A percentile compares a stretch with the other conserved stretches of the same genome.
phyloP scores from a whole-genome alignment of 108 stramenopile species.

The Asterionellopsis glacialis region DNA sequence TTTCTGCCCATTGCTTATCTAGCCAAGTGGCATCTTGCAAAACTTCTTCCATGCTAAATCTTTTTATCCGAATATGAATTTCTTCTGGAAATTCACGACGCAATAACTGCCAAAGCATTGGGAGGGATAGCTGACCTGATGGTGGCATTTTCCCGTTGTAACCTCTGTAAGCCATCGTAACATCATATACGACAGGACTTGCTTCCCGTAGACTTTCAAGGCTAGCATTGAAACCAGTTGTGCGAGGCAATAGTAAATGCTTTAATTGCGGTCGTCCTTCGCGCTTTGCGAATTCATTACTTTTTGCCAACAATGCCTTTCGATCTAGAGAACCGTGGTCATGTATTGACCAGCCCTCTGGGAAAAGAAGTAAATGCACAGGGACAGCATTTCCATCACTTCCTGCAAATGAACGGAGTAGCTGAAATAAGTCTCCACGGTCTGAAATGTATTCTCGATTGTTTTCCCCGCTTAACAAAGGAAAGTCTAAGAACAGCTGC shows the following conservation, averaged over 20 bases:
- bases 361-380: constrained; percentile 50
- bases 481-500: constrained; percentile 60
- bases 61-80: constrained; percentile 60
- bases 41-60: constrained; percentile 72
- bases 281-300: constrained; percentile 68
- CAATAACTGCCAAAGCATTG: constrained; percentile 32
- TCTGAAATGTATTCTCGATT: constrained; percentile 41
- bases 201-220: constrained; percentile 60
- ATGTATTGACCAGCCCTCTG: constrained; percentile 57
- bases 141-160: constrained; percentile 38
- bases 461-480: constrained; percentile 47
- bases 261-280: constrained; percentile 73
- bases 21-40: constrained; percentile 63
- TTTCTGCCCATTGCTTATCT: constrained; percentile 78
- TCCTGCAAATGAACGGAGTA: constrained; percentile 52
- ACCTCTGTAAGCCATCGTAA: constrained; percentile 36
- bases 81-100: constrained; percentile 39
- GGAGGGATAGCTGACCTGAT: constrained; percentile 17
- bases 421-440: constrained; percentile 44
- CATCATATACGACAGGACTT: constrained; percentile 70
- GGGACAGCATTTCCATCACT: constrained; percentile 26
- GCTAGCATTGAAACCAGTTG: constrained; percentile 71
- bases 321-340: constrained; percentile 35
- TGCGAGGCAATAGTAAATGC: constrained; percentile 66
- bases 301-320: constrained; percentile 47